Evolutionary conservation across 2,329 filamentous ascomycete genomes (phyloP).

Genomic region (Trichoderma gracile): DNA sequence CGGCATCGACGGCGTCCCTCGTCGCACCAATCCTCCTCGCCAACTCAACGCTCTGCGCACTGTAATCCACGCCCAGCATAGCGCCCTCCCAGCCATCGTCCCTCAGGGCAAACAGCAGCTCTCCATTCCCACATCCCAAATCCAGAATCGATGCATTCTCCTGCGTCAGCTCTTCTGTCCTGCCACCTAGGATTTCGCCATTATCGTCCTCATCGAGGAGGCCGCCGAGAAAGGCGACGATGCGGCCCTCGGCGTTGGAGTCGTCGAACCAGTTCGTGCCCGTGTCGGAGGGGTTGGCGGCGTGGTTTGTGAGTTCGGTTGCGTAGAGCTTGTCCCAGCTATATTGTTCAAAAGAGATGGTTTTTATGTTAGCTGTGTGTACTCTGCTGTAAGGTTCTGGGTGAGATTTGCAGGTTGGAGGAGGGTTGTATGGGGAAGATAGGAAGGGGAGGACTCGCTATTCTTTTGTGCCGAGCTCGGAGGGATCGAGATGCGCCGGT

Average conservation of each 20-base stretch:
- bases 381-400: not conserved
- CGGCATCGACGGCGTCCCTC: conserved; percentile 10
- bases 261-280: conserved; percentile 98
- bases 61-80: conserved; percentile 90
- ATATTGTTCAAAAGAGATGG: not conserved
- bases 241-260: conserved; percentile 79
- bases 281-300: conserved; percentile 70
- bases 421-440: too few species aligned
- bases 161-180: conserved; percentile 29
- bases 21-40: conserved; percentile 62
- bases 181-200: too few species aligned
- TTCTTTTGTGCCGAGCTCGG: conserved; percentile 80
- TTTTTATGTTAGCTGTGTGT: not conserved
- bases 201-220: conserved; percentile 34
- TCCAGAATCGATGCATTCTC: conserved; percentile 66
- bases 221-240: conserved; percentile 65
- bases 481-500: conserved; percentile 74
- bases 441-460: conserved; percentile 62
- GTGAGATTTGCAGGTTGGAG: not conserved
- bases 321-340: conserved; percentile 79
- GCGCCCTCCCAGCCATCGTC: conserved; percentile 63
- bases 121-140: conserved; percentile 91
- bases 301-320: conserved; percentile 69
- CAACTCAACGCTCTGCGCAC: conserved; percentile 69
- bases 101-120: conserved; percentile 79